A percentile compares a stretch with the other conserved stretches of the same genome.
phyloP scores from a whole-genome alignment of 2,329 filamentous ascomycete genomes.

The Amauroascus niger region DNA sequence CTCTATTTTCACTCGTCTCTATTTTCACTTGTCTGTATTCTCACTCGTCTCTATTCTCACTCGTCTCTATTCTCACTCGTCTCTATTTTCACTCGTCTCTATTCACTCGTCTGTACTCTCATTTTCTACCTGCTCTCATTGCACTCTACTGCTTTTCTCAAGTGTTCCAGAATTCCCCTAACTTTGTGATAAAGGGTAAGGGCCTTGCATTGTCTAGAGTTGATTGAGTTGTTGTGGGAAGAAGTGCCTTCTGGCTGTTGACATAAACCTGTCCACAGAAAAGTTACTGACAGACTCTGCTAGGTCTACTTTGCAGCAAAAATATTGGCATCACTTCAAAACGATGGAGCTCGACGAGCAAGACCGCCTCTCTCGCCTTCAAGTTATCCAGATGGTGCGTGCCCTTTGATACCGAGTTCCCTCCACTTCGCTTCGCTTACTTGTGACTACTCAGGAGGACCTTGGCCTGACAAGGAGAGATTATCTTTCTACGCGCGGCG shows the following conservation, averaged over 20 bases:
- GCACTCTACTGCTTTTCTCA: not conserved
- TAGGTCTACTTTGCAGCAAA: not conserved
- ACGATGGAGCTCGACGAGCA: slow-evolving; percentile 16
- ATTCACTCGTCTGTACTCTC: too few species aligned
- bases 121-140: too few species aligned
- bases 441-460: slow-evolving; percentile 24
- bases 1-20: too few species aligned
- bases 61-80: too few species aligned
- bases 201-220: not conserved
- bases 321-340: not conserved
- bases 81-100: too few species aligned
- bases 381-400: slow-evolving; percentile 26
- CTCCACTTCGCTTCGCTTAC: not conserved
- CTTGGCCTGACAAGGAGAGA: slow-evolving; percentile 32
- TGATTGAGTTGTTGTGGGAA: not conserved
- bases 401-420: not conserved
- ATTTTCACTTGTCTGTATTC: too few species aligned
- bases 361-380: slow-evolving; percentile 19
- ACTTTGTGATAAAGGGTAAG: too few species aligned
- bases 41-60: too few species aligned
- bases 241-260: not conserved
- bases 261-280: not conserved
- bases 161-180: too few species aligned
- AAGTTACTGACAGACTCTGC: not conserved
- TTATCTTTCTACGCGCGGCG: slow-evolving; percentile 28